These are phyloP conservation scores for Aspergillus niger DNA, from an alignment of 2,329 filamentous ascomycete species.

Conservation along the genomic window DNA sequence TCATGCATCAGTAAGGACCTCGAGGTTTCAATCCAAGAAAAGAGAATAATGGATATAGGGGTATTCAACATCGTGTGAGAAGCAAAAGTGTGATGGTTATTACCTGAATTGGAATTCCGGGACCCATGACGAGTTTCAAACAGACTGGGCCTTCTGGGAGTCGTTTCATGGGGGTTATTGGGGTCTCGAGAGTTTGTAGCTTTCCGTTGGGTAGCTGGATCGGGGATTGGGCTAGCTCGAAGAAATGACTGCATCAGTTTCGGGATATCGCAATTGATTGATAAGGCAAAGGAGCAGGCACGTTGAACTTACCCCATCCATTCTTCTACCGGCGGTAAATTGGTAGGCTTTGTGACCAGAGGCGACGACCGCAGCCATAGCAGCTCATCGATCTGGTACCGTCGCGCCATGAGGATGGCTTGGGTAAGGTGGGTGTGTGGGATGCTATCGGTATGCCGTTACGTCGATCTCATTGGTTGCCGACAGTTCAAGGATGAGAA, in stretches of 20 bases:
- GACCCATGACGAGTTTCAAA: slow-evolving; percentile 49
- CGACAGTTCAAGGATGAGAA: slow-evolving; percentile 10
- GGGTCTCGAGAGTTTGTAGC: slow-evolving; percentile 38
- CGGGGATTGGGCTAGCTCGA: slow-evolving; percentile 42
- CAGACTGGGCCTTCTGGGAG: slow-evolving; percentile 42
- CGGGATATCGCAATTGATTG: slow-evolving; percentile 4
- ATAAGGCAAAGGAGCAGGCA: slow-evolving; percentile 14
- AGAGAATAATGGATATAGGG: no score
- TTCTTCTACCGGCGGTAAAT: slow-evolving; percentile 81
- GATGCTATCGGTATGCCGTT: slow-evolving; percentile 21
- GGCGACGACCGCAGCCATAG: slow-evolving; percentile 77
- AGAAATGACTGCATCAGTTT: slow-evolving; percentile 26
- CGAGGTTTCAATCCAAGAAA: not conserved
- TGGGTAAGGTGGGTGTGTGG: slow-evolving; percentile 12
- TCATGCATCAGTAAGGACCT: slow-evolving; percentile 21
- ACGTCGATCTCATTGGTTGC: slow-evolving; percentile 34
- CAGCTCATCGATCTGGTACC: slow-evolving; percentile 77
- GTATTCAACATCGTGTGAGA: not conserved
- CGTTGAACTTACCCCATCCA: slow-evolving; percentile 81
- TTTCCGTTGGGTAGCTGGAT: slow-evolving; percentile 45
- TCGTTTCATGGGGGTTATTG: slow-evolving; percentile 37
- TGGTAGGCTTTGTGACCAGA: slow-evolving; percentile 76
- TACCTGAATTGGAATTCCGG: slow-evolving; percentile 53
- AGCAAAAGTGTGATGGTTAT: slow-evolving; percentile 17
- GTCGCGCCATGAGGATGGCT: slow-evolving; percentile 46